Percentiles rank a stretch among this genome's conserved stretches.
These are phyloP conservation scores for Boletus huronensis DNA, from an alignment of 768 basidiomycete genomes.

Conservation along the genomic window DNA sequence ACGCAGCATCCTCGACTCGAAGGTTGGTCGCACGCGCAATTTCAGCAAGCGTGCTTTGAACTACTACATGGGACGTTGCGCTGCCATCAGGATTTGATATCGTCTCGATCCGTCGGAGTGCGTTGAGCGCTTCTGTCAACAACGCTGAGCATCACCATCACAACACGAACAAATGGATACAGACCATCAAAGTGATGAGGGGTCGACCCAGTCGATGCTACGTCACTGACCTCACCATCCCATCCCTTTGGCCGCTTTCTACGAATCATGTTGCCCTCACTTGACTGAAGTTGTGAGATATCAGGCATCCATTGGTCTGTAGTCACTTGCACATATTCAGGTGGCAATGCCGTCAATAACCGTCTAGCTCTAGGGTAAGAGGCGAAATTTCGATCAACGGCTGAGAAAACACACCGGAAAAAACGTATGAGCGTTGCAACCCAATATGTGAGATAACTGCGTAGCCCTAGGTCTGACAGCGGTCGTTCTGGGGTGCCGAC, in stretches of 20 bases:
- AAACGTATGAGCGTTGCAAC: slow-evolving; percentile 80
- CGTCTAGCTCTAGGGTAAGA: slow-evolving; percentile 35
- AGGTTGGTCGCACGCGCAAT: slow-evolving; percentile 80
- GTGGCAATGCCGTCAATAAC: slow-evolving; percentile 58
- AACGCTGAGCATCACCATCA: background rate
- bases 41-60: slow-evolving; percentile 69
- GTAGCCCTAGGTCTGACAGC: slow-evolving; percentile 86
- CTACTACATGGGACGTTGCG: slow-evolving; percentile 63
- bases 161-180: slow-evolving; percentile 6
- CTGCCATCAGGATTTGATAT: slow-evolving; percentile 60
- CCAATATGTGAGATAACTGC: slow-evolving; percentile 90
- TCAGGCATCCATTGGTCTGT: slow-evolving; percentile 45
- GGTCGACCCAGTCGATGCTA: slow-evolving; percentile 31
- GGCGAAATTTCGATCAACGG: background rate
- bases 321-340: slow-evolving; percentile 45
- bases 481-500: slow-evolving; percentile 94
- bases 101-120: slow-evolving; percentile 56
- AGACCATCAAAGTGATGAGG: slow-evolving; percentile 41
- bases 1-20: slow-evolving; percentile 80
- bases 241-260: slow-evolving; percentile 63
- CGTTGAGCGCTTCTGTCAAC: slow-evolving; percentile 49
- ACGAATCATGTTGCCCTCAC: slow-evolving; percentile 30
- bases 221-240: slow-evolving; percentile 62
- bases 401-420: slow-evolving; percentile 52
- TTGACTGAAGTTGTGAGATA: slow-evolving; percentile 33